phyloP scores from a whole-genome alignment of 345 rosid genomes.

The Toxicodendron radicans region DNA sequence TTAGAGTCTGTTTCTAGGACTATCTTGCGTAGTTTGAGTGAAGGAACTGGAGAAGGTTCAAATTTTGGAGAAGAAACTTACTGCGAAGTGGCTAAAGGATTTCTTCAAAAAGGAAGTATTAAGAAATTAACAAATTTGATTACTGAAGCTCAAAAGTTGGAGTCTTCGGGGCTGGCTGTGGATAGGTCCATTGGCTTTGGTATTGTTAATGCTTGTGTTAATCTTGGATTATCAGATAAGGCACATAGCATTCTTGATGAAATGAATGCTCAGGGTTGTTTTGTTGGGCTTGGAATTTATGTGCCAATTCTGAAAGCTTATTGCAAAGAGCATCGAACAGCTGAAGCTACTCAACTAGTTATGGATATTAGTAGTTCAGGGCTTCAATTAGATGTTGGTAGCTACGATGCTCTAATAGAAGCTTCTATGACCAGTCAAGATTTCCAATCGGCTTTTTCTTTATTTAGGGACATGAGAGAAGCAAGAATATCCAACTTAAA shows the following conservation, averaged over 20 bases:
- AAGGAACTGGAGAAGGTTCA: slow-evolving; percentile 29
- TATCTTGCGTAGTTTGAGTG: slow-evolving; percentile 43
- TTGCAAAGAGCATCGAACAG: slow-evolving; percentile 73
- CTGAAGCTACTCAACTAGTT: slow-evolving; percentile 92
- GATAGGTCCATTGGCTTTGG: slow-evolving; percentile 72
- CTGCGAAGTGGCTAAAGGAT: slow-evolving; percentile 62
- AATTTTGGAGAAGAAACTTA: slow-evolving; percentile 55
- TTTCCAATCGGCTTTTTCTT: slow-evolving; percentile 82
- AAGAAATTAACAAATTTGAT: slow-evolving; percentile 74
- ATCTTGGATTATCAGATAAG: slow-evolving; percentile 72
- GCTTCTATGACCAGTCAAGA: slow-evolving; percentile 93
- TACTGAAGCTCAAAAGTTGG: slow-evolving; percentile 71
- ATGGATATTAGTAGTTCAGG: slow-evolving; percentile 70
- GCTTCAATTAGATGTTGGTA: slow-evolving; percentile 63
- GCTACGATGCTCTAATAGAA: slow-evolving; percentile 65
- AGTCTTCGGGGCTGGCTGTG: slow-evolving; percentile 29
- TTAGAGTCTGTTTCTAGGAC: slow-evolving; percentile 55
- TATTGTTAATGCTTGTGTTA: slow-evolving; percentile 68
- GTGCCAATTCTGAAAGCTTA: slow-evolving; percentile 83
- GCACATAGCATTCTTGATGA: slow-evolving; percentile 85
- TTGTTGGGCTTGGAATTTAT: slow-evolving; percentile 75
- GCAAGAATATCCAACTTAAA: slow-evolving; percentile 56
- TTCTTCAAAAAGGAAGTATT: slow-evolving; percentile 55
- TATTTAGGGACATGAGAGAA: slow-evolving; percentile 92
- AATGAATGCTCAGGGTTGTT: slow-evolving; percentile 66